phyloP scores from a whole-genome alignment of 352 stramenopile genomes.

The Hyaloperonospora brassicae region DNA sequence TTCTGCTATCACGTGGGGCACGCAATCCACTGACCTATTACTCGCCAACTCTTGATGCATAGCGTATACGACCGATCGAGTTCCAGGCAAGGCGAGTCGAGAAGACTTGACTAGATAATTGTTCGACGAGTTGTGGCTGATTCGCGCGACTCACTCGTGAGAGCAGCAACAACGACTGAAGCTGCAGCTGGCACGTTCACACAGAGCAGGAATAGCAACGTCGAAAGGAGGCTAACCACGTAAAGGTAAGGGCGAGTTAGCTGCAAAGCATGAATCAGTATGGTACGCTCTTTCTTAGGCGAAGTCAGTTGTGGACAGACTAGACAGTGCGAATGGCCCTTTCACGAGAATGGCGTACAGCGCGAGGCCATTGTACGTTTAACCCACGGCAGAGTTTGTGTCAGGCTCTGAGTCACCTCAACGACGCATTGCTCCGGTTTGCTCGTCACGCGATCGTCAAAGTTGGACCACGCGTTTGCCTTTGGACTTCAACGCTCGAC shows the following conservation, averaged over 20 bases:
- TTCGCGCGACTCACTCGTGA: too few species aligned
- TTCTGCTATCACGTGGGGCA: conserved; percentile 88
- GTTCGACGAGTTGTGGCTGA: too few species aligned
- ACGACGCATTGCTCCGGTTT: too few species aligned
- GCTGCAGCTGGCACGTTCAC: too few species aligned
- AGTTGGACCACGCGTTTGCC: too few species aligned
- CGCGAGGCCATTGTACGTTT: conserved; percentile 88
- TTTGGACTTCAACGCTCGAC: too few species aligned
- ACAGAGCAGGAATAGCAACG: too few species aligned
- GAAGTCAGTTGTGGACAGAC: conserved; percentile 61
- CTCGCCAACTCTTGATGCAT: conserved; percentile 91
- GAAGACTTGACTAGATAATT: conserved; percentile 36
- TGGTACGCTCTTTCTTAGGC: conserved; percentile 81
- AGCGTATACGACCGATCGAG: conserved; percentile 94
- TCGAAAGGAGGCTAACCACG: neutral
- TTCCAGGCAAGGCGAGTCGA: conserved; percentile 98
- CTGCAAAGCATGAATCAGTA: conserved; percentile 1
- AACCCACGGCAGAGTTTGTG: conserved; percentile 84
- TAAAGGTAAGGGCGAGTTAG: too few species aligned
- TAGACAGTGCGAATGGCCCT: conserved; percentile 87
- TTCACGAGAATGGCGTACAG: conserved; percentile 94
- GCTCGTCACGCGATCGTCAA: too few species aligned
- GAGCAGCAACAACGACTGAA: too few species aligned
- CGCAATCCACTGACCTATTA: conserved; percentile 89
- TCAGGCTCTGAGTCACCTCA: too few species aligned